These are phyloP conservation scores for Aspergillus proliferans DNA, from an alignment of 2,329 filamentous ascomycete genomes.

Conservation along the genomic window DNA sequence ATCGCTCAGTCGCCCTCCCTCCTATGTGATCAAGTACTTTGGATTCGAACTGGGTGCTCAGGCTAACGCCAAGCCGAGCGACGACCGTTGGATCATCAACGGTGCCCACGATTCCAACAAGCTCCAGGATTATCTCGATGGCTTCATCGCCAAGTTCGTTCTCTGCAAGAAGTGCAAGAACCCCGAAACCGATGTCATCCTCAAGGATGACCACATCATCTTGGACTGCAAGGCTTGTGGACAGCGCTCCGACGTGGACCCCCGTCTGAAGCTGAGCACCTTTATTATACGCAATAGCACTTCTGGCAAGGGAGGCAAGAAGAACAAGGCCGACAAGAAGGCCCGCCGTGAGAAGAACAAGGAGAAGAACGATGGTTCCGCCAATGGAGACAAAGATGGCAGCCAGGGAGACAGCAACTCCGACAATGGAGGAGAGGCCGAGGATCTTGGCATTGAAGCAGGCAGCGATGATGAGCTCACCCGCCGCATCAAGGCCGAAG, in stretches of 20 bases:
- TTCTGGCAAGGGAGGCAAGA: slow-evolving; percentile 84
- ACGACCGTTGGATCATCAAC: slow-evolving; percentile 99
- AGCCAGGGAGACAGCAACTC: slow-evolving; percentile 62
- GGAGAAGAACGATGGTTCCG: slow-evolving; percentile 53
- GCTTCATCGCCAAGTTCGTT: slow-evolving; percentile 97
- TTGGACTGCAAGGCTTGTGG: slow-evolving; percentile 99
- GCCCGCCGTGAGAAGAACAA: slow-evolving; percentile 72
- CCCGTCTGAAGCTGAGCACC: slow-evolving; percentile 89
- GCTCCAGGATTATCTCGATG: slow-evolving; percentile 95
- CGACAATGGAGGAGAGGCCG: slow-evolving; percentile 59
- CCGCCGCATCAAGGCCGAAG: slow-evolving; percentile 63
- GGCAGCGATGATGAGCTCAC: slow-evolving; percentile 89
- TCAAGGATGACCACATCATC: slow-evolving; percentile 87
- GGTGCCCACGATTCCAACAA: slow-evolving; percentile 91
- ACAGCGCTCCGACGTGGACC: slow-evolving; percentile 83
- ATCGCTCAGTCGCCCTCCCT: slow-evolving; percentile 83
- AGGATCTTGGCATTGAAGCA: slow-evolving; percentile 60
- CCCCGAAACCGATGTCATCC: slow-evolving; percentile 90
- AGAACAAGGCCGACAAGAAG: slow-evolving; percentile 93
- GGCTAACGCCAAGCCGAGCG: slow-evolving; percentile 93
- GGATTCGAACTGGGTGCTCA: slow-evolving; percentile 98
- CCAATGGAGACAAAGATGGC: slow-evolving; percentile 53
- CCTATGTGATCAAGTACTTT: slow-evolving; percentile 99
- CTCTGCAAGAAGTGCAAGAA: slow-evolving; percentile 99
- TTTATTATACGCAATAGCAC: slow-evolving; percentile 92